Percentiles rank a stretch among this genome's conserved stretches.
Evolutionary conservation across 2,329 filamentous ascomycete species (phyloP).

Genomic region (Exserohilum turcica): DNA sequence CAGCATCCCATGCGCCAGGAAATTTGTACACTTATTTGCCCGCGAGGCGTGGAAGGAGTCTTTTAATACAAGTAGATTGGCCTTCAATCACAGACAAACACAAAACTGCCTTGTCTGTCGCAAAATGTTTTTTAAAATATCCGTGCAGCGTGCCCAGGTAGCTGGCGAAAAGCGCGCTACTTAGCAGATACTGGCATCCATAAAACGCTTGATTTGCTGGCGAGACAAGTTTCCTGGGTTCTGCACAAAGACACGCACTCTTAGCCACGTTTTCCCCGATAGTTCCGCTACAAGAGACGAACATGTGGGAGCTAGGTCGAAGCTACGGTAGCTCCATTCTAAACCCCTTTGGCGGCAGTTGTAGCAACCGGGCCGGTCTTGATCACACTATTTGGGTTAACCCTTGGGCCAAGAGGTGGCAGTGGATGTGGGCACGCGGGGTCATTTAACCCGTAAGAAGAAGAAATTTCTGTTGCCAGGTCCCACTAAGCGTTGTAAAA

Average conservation of each 20-base stretch:
- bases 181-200: not conserved
- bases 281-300: not conserved
- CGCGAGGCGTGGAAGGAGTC: conserved; percentile 39
- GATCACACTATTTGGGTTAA: conserved; percentile 25
- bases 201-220: not conserved
- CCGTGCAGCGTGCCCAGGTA: not conserved
- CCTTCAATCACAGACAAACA: not conserved
- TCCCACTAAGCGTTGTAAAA: not conserved
- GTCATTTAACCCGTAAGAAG: not conserved
- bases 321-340: conserved; percentile 26
- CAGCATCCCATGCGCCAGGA: conserved; percentile 51
- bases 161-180: not conserved
- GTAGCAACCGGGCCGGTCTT: conserved; percentile 23
- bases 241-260: conserved; percentile 11
- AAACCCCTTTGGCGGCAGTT: conserved; percentile 22
- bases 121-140: not conserved
- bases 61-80: conserved; percentile 27
- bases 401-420: not conserved
- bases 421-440: not conserved
- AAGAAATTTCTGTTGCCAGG: not conserved
- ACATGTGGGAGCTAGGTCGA: conserved; percentile 12
- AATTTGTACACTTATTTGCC: conserved; percentile 47
- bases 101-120: not conserved
- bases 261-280: not conserved
- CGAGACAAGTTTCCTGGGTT: not conserved